These are phyloP conservation scores for Xanthoparmelia taractica DNA, from an alignment of 495 filamentous ascomycete genomes.

Conservation along the genomic window DNA sequence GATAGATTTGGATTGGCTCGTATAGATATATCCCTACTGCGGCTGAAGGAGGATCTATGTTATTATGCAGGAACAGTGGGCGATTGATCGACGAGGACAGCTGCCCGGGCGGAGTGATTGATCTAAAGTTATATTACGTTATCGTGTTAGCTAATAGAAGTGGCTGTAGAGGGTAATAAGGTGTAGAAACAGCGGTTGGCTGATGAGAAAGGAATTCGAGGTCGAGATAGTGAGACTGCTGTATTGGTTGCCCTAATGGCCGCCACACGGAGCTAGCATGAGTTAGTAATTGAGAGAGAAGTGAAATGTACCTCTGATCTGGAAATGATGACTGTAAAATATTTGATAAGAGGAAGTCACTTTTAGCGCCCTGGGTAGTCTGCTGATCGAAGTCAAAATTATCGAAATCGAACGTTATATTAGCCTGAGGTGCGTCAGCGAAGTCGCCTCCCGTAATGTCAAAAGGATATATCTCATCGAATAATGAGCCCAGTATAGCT, in stretches of 20 bases:
- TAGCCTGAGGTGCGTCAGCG: not conserved
- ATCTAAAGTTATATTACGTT: not conserved
- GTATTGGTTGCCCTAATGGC: not conserved
- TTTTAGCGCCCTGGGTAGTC: not conserved
- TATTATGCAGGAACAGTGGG: not conserved
- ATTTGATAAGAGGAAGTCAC: not conserved
- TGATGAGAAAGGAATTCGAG: not conserved
- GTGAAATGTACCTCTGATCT: not conserved
- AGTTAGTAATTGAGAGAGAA: not conserved
- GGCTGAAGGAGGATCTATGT: not conserved
- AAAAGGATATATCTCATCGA: not conserved
- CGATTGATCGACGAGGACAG: not conserved
- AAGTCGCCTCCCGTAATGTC: not conserved
- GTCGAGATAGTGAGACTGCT: not conserved
- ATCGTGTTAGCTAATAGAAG: not conserved
- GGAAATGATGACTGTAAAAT: not conserved
- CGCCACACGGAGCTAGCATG: not conserved
- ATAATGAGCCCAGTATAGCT: not conserved
- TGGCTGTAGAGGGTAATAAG: not conserved
- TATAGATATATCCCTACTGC: not conserved
- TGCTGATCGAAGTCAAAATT: not conserved
- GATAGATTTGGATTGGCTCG: not conserved
- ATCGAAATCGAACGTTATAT: not conserved
- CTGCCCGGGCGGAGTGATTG: not conserved
- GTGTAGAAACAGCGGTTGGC: not conserved